Base-by-base conservation (phyloP, 2,329 filamentous ascomycete species). In the Fusarium avenaceum region DNA sequence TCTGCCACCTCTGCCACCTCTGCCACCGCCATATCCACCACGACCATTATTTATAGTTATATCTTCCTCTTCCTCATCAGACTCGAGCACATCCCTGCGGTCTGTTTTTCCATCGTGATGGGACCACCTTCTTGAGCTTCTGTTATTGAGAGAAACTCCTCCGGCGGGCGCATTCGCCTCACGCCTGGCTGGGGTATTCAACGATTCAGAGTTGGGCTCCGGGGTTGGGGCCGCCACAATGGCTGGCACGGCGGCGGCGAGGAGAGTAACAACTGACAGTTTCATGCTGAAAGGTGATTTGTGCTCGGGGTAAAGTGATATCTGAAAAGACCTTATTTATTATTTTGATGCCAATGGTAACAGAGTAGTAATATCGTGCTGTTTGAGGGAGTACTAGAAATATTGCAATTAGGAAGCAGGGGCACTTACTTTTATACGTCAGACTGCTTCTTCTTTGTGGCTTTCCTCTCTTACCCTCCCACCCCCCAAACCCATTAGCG, bases 221-320 rank as follows among this genome's bases (percentile, higher is more conserved):
- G 42, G 42, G 6, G 24, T 45, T 14, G 32, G 46, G 9, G 32
- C 32, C 19, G 46, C 46, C 17, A 49, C 20, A 38, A 49, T 49
- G 22, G 46, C 46, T 38, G 32, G 46, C 17, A 38, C 46, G 19
- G 46, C 46, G 19, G 46, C 46, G 26, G 46, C 19, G 11, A 49
- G 32, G 32, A 49, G 20, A 26, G 46, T 15, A 26, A 49, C 46
- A n/a, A 49, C 46, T 26, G 46, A 19, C 7, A 49, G 17, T 19
- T 49, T 49, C 46, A 49, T 49, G 4, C 13, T 49, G 46, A 19
- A 6, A 14, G 11, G 22, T 13, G 14, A 13, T 15, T 20, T 26
- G n/a, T n/a, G 28, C 10, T 4, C 3, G 13, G 4, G 28, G 28
- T 4, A 30, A 30, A 30, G 9, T 30, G 10, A 30, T 13, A 4